Evolutionary conservation across 345 rosid genomes (phyloP).

Genomic region (Lumnitzera racemosa): DNA sequence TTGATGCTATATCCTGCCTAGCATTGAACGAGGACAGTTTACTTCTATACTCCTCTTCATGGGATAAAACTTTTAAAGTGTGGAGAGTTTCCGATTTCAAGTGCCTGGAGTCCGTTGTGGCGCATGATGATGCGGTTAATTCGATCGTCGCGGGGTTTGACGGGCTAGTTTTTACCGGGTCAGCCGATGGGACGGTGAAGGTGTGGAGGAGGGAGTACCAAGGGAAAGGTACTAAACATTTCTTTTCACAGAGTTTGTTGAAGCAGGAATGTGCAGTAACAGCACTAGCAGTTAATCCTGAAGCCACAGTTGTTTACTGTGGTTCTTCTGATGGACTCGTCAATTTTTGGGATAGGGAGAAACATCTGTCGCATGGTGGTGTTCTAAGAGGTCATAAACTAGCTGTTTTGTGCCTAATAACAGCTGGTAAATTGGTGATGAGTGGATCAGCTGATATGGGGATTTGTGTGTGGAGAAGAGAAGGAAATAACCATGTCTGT

Average conservation of each 20-base stretch:
- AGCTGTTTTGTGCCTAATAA: constrained; percentile 59
- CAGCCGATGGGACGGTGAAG: constrained; percentile 80
- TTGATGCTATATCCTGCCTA: constrained; percentile 77
- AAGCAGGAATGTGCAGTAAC: constrained; percentile 87
- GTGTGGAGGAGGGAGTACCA: constrained; percentile 86
- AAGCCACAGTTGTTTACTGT: constrained; percentile 49
- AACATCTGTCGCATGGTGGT: constrained; percentile 51
- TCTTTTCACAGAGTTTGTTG: constrained; percentile 62
- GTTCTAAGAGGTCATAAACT: constrained; percentile 68
- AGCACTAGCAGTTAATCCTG: constrained; percentile 49
- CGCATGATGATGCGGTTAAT: constrained; percentile 86
- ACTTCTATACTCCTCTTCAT: constrained; percentile 65
- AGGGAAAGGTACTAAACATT: constrained; percentile 82
- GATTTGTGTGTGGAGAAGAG: constrained; percentile 74
- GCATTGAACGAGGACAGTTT: constrained; percentile 55
- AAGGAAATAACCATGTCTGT: constrained; percentile 42
- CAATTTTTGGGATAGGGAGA: constrained; percentile 66
- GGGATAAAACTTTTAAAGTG: constrained; percentile 88
- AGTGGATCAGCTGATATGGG: constrained; percentile 88
- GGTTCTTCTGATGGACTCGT: constrained; percentile 88
- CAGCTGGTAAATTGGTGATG: constrained; percentile 63
- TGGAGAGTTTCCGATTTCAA: constrained; percentile 68
- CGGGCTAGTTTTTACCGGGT: constrained; percentile 77
- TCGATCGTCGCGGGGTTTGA: constrained; percentile 63
- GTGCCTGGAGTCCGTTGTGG: constrained; percentile 62